Percentiles rank a stretch among this genome's conserved stretches.
phyloP scores from a whole-genome alignment of 495 filamentous ascomycete genomes.

The Elaphomyces granulatus region DNA sequence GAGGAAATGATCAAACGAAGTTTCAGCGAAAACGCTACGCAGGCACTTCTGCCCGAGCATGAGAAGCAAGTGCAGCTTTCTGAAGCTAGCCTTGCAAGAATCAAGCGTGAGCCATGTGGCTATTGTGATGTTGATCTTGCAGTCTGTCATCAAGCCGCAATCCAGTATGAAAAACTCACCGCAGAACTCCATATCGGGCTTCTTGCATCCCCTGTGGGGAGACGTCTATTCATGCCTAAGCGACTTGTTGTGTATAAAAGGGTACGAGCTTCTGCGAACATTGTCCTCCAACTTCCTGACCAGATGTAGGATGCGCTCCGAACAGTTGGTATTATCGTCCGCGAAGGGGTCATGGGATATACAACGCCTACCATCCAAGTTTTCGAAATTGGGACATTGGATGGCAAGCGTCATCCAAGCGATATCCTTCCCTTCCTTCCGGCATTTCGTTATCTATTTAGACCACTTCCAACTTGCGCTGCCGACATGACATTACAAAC shows the following conservation, averaged over 20 bases:
- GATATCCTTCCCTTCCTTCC: conserved; percentile 71
- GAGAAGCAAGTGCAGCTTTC: conserved; percentile 89
- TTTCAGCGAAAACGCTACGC: conserved; percentile 98
- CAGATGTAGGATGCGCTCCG: conserved; percentile 56
- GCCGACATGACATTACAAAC: conserved; percentile 50
- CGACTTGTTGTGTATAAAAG: conserved; percentile 61
- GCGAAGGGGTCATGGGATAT: conserved; percentile 51
- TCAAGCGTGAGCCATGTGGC: conserved; percentile 71
- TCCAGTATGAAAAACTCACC: conserved; percentile 61
- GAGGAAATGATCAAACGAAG: conserved; percentile 99
- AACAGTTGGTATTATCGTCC: conserved; percentile 64
- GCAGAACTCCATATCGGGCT: conserved; percentile 58
- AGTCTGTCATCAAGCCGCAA: conserved; percentile 61
- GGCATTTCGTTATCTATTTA: conserved; percentile 44
- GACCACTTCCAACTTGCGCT: conserved; percentile 37
- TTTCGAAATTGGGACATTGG: conserved; percentile 52
- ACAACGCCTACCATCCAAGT: conserved; percentile 54
- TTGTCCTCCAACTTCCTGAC: conserved; percentile 1
- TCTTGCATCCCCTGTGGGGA: conserved; percentile 59
- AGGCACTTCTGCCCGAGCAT: conserved; percentile 85
- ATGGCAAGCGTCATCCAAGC: conserved; percentile 50
- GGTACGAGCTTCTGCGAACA: conserved; percentile 17
- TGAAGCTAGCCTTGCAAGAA: conserved; percentile 75
- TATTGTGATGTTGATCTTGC: conserved; percentile 72
- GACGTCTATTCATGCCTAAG: conserved; percentile 57